Evolutionary conservation across 2,329 filamentous ascomycete species (phyloP).

Genomic region (Incumbomyces delicatus): DNA sequence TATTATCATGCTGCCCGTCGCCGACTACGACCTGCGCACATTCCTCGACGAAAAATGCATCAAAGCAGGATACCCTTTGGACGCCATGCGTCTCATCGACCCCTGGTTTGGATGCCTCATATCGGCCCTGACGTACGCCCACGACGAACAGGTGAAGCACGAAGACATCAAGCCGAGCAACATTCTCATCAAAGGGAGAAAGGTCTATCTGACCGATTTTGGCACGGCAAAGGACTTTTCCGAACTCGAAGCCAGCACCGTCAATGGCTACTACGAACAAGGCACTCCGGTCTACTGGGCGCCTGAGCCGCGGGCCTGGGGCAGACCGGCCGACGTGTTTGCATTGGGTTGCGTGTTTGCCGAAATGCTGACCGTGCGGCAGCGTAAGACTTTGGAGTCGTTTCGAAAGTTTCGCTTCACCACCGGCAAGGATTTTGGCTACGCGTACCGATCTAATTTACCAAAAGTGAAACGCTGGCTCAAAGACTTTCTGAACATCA

Average conservation of each 20-base stretch:
- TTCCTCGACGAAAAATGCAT: slow-evolving; percentile 11
- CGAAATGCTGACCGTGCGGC: slow-evolving; percentile 11
- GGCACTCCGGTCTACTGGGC: slow-evolving; percentile 5
- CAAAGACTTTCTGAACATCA: not conserved
- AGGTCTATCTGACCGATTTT: slow-evolving; percentile 16
- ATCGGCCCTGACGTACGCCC: slow-evolving; percentile 13
- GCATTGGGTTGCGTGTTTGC: slow-evolving; percentile 14
- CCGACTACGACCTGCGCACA: slow-evolving; percentile 16
- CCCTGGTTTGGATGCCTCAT: slow-evolving; percentile 11
- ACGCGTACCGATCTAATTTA: slow-evolving; percentile 1
- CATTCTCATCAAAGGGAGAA: slow-evolving; percentile 12
- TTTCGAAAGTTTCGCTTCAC: not conserved
- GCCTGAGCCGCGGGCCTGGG: slow-evolving; percentile 6
- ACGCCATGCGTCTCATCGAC: not conserved
- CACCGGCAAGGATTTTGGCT: not conserved
- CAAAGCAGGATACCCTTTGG: not conserved
- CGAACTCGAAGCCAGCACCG: slow-evolving; percentile 5
- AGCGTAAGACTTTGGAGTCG: not conserved
- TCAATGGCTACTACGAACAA: not conserved
- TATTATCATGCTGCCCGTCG: slow-evolving; percentile 24
- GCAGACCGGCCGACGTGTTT: slow-evolving; percentile 5
- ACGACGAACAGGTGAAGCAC: slow-evolving; percentile 12
- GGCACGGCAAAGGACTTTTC: slow-evolving; percentile 11
- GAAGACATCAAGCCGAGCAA: slow-evolving; percentile 20
- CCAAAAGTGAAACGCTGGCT: not conserved